Evolutionary conservation across 2,329 filamentous ascomycete genomes (phyloP).

Genomic region (Mollisiaceae sp.): DNA sequence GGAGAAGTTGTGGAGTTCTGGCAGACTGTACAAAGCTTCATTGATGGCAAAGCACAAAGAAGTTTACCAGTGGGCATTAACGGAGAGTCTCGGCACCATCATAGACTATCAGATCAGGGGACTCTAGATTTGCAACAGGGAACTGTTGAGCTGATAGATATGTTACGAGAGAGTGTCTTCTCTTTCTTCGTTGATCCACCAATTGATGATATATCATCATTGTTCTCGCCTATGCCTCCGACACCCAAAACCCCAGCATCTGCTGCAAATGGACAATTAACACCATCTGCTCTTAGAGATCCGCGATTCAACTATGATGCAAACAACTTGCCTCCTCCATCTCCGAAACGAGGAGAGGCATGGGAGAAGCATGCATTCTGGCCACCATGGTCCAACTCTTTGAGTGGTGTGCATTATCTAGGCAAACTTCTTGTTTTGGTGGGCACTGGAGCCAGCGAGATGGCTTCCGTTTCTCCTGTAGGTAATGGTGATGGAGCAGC

Average conservation of each 20-base stretch:
- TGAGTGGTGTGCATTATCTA: conserved; percentile 91
- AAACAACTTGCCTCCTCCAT: conserved; percentile 76
- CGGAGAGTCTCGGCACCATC: conserved; percentile 79
- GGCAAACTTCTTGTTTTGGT: conserved; percentile 81
- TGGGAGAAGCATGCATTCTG: conserved; percentile 98
- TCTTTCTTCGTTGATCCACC: conserved; percentile 87
- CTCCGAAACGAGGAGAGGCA: conserved; percentile 77
- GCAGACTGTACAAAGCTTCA: conserved; percentile 89
- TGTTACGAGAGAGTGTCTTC: conserved; percentile 79
- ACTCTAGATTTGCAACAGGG: conserved; percentile 76
- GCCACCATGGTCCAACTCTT: conserved; percentile 89
- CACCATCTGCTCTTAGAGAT: conserved; percentile 65
- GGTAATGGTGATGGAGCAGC: conserved; percentile 59
- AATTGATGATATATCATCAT: conserved; percentile 84
- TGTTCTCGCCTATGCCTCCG: conserved; percentile 80
- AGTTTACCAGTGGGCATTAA: conserved; percentile 81
- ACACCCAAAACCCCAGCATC: conserved; percentile 72
- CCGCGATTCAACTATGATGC: conserved; percentile 81
- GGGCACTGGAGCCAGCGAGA: conserved; percentile 84
- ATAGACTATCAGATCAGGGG: conserved; percentile 75
- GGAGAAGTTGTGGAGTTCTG: conserved; percentile 93
- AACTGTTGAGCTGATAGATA: conserved; percentile 79
- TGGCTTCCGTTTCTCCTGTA: conserved; percentile 76
- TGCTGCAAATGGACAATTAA: conserved; percentile 45
- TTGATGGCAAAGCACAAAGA: conserved; percentile 82